phyloP scores from a whole-genome alignment of 768 basidiomycete genomes.

The Lactarius indigo region DNA sequence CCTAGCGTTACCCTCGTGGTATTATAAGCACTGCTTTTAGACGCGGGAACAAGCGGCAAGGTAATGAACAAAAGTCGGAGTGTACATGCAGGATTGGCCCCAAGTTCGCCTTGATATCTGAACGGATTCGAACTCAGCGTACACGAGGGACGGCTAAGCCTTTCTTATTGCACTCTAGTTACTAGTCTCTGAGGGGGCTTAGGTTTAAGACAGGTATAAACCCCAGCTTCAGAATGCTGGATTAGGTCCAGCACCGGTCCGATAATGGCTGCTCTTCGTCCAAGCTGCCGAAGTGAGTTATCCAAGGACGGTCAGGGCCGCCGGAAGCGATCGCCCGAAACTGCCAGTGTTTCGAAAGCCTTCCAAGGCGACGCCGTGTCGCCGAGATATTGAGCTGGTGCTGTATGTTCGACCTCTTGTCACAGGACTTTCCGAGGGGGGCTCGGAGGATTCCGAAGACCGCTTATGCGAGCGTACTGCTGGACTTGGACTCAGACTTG shows the following conservation, averaged over 20 bases:
- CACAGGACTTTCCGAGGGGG: not conserved
- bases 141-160: not conserved
- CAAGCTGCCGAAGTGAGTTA: not conserved
- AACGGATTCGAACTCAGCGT: constrained; percentile 18
- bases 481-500: not conserved
- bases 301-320: not conserved
- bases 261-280: not conserved
- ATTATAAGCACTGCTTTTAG: constrained; percentile 4
- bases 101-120: not conserved
- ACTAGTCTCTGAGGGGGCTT: not conserved
- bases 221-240: not conserved
- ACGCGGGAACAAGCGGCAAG: not conserved
- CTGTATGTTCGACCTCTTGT: not conserved
- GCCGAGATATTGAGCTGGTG: not conserved
- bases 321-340: not conserved
- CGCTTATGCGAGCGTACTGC: too few relatives aligned
- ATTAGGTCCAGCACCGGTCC: not conserved
- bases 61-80: constrained; percentile 11
- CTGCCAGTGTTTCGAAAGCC: not conserved
- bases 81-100: not conserved
- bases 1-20: constrained; percentile 1
- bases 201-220: not conserved
- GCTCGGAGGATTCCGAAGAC: not conserved
- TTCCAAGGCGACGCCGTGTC: not conserved
- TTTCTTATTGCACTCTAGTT: not conserved